Conservation (phyloP, 805 yeast genomes). For the Saccharomyces jurei region DNA sequence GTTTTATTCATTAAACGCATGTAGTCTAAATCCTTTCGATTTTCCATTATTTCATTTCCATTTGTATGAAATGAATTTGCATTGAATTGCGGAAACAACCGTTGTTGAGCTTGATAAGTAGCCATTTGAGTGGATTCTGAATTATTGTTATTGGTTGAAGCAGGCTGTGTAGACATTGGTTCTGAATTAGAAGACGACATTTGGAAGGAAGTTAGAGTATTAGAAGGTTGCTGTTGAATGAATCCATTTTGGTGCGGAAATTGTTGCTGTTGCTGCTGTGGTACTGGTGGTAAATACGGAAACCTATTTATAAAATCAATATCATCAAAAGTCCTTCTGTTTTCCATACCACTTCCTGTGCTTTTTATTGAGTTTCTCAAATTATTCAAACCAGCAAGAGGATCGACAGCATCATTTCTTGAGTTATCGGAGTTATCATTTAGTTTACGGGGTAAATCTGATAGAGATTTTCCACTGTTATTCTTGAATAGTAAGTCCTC, state of each 20-base stretch:
- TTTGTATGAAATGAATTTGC: background rate
- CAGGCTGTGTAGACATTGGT: slow-evolving; percentile 6
- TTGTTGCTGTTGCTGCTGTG: background rate
- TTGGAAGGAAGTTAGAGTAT: slow-evolving; percentile 10
- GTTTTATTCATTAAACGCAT: background rate
- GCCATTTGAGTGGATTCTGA: background rate
- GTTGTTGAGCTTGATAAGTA: background rate
- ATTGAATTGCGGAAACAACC: background rate
- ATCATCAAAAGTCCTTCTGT: slow-evolving; percentile 1
- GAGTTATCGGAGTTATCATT: slow-evolving; percentile 1
- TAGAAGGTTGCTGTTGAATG: background rate
- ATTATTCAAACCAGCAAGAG: background rate
- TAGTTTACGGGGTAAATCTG: slow-evolving; percentile 24
- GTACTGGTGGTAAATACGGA: slow-evolving; percentile 4
- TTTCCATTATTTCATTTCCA: background rate
- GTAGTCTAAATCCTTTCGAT: background rate
- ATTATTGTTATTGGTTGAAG: background rate
- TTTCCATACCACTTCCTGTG: slow-evolving; percentile 2
- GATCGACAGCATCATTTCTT: background rate
- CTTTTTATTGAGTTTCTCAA: slow-evolving; percentile 1
- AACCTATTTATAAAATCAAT: slow-evolving; percentile 25
- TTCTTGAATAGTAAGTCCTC: slow-evolving; percentile 29
- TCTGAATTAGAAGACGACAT: slow-evolving; percentile 22
- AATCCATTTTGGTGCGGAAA: slow-evolving; percentile 1
- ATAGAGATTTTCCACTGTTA: slow-evolving; percentile 27